Evolutionary conservation across 129 eudicot species (phyloP), one percentile per base, ranked within the genome.

Genomic region (Dittrichia graveolens): DNA sequence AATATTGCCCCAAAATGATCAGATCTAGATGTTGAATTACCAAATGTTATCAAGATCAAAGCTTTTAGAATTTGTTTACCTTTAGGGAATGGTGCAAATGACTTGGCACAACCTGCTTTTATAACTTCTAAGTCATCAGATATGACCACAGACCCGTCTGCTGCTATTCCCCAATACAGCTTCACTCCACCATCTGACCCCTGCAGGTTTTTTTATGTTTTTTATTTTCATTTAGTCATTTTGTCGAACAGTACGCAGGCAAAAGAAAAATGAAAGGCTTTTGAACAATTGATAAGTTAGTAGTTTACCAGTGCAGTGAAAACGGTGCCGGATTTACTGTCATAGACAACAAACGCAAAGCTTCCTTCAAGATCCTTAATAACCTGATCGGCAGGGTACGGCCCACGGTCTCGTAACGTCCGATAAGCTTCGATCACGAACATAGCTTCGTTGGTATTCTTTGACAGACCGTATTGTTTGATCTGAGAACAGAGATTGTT

Each of bases 331-430:
- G 84, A 69, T 73, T 82, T 94, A 75, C 95, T 85, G 13, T 94
- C 98, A 60, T 87, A 94, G 49, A 94, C 86, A 42, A 94, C 95
- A 64, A 94, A 94, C 14, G 91, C 96, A 67, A 94, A 94, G 65
- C 85, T 90, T 3, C 98, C 98, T 14, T 94, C 98, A 70, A 94
- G 89, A 72, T 90, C 96, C 75, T 85, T 94, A 16, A 94, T 55
- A 3, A 94, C 98, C 54, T 90, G 95, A 81, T 94, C 96, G 1
- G 96, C 96, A 14, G 98, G 98, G 53, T 89, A 93, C 0, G 98
- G 98, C 41, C 98, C 95, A 1, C 98, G 84, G 61, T 93, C 98
- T 2, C 98, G 78, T 6, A 93, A 89, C 2, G 98, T 93, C 72
- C 90, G 57, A 44, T 93, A 93, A 34, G 98, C 98, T 68, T 93